Evolutionary conservation across 2,329 filamentous ascomycete genomes (phyloP), one percentile per base, ranked within the genome.

Genomic region (Mariannaea elegans): DNA sequence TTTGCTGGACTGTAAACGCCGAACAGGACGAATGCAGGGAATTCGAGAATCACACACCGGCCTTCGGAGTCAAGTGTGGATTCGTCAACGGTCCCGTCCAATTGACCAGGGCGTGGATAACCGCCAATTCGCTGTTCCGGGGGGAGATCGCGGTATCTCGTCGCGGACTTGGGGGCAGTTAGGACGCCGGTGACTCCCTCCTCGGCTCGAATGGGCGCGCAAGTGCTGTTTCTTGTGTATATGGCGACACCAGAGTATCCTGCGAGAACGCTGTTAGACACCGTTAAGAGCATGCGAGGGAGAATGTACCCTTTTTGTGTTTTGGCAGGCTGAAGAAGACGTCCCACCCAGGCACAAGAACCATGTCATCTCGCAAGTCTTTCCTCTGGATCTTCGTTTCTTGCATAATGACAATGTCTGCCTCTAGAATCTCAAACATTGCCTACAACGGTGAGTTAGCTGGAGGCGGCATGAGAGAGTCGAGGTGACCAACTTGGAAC

Each of bases 371-470:
- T 38, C 83, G 85, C 2, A 99, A 81, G 68, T 97, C 94, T 73
- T 97, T 97, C 57, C 90, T 86, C 73, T 98, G 95, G 38, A 98
- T 97, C 78, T 98, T 99, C 41, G 93, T 89, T 77, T 98, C 95
- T 76, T 99, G 95, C 81, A 98, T 93, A 59, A 97, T 84, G 16
- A 98, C 88, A 64, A 99, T 95, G 75, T 99, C 95, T 52, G 94
- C 89, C 74, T 95, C 91, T 7, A 99, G 84, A 41, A 90, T 91
- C 67, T 97, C 92, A 77, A 99, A 98, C 95, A 98, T 98, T 65
- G 90, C 84, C 90, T 92, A 59, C 2, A 47, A 31, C 23, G 14
- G 21, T 27, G 12, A 4, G 38, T 54, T 14, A 51, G 47, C 29
- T 19, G 12, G 23, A 21, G 38, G 16, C 29, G 19, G 13, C n/a